phyloP scores from a whole-genome alignment of 2,329 filamentous ascomycete genomes.

The Trichophyton schoenleinii region DNA sequence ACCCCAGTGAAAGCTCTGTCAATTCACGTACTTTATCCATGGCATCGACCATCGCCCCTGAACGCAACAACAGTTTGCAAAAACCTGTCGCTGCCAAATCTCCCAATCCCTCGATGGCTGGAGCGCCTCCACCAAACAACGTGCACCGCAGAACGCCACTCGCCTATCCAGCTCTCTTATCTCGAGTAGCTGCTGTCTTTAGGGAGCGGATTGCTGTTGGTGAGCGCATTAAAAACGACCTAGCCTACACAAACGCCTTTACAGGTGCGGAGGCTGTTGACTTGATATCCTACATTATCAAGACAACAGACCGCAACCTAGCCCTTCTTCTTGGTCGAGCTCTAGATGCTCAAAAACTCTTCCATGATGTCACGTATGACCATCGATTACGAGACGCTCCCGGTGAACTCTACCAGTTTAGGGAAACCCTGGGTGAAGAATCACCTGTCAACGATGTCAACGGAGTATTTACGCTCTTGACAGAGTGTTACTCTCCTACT shows the following conservation, averaged over 20 bases:
- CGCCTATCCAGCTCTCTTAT: constrained; percentile 86
- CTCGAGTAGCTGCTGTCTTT: constrained; percentile 87
- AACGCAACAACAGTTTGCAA: constrained; percentile 46
- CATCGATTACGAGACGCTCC: constrained; percentile 89
- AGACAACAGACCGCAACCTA: constrained; percentile 89
- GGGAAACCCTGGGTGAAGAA: constrained; percentile 74
- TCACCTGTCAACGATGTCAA: constrained; percentile 63
- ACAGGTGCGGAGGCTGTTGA: constrained; percentile 93
- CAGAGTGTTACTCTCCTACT: constrained; percentile 95
- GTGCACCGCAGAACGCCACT: constrained; percentile 61
- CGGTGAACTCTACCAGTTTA: constrained; percentile 92
- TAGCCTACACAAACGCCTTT: constrained; percentile 95
- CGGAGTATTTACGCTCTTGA: constrained; percentile 89
- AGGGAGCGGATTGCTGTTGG: constrained; percentile 73
- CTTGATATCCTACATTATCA: constrained; percentile 89
- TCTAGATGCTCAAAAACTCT: constrained; percentile 95
- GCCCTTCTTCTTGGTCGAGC: constrained; percentile 82
- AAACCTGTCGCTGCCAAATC: constrained; percentile 26
- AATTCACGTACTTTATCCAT: constrained; percentile 70
- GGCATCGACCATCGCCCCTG: constrained; percentile 56
- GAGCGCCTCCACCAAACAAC: constrained; percentile 39
- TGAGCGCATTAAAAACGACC: constrained; percentile 88
- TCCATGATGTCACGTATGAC: constrained; percentile 97
- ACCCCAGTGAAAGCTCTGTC: constrained; percentile 32
- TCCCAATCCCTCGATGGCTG: constrained; percentile 41